Base-by-base conservation (phyloP, 495 filamentous ascomycete species). In the Astrothelium macrocarpum region DNA sequence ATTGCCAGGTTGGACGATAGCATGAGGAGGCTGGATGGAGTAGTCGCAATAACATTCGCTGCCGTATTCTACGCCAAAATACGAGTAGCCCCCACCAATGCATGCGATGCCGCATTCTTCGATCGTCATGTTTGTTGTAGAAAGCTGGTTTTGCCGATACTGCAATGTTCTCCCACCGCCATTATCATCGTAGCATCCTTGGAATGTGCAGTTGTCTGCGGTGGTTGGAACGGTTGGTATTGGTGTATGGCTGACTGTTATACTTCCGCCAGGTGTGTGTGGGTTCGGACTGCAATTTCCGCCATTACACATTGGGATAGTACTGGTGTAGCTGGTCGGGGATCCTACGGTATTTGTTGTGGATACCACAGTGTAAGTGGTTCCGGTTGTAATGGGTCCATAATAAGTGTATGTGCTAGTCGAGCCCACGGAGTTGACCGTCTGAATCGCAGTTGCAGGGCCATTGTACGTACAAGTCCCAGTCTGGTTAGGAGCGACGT, bases 181-280 rank as follows among this genome's bases (percentile, higher is more conserved):
- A 14, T 56, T 59, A 60, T 71, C 69, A 7, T 59, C 46, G 23
- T 64, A 68, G 46, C 69, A 71, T 18, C 69, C 67, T 29, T 56
- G 49, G 25, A 56, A 56, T 25, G 49, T 56, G 25, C 49, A 56
- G 29, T 56, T 56, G 7, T 56, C 49, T 20, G 49, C 49, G 25
- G 49, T 56, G 2, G 25, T 29, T 3, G 49, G 49, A 56, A 56
- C 25, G 16, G 49, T 56, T 5, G 49, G 49, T 9, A 25, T 56
- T 16, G 49, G 49, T 2, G 49, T 56, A 29, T 56, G 49, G 16
- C 23, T 56, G 16, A 25, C 49, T 56, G 49, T 56, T 28, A 56
- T 29, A 5, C 12, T 56, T 11, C 49, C 49, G n/a, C 49, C 49
- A 29, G 49, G 49, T 28, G 49, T 56, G 29, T 56, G 49, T 56